phyloP scores from a whole-genome alignment of 495 filamentous ascomycete species.

The Rostrohypoxylon terebratum region DNA sequence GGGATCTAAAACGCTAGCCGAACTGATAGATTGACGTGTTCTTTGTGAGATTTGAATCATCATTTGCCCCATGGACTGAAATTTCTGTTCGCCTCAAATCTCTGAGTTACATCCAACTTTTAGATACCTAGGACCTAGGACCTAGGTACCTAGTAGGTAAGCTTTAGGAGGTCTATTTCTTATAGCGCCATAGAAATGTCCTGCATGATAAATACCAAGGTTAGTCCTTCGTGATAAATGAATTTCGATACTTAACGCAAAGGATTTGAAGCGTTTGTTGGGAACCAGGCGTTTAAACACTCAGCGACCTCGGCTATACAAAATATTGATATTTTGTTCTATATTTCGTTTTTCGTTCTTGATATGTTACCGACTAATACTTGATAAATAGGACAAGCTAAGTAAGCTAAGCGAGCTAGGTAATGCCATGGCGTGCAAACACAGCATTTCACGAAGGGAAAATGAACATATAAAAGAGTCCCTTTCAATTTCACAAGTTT shows the following conservation, averaged over 20 bases:
- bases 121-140: background rate
- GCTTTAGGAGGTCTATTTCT: too few relatives aligned
- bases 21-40: background rate
- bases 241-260: conserved; percentile 27
- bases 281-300: conserved; percentile 12
- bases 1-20: background rate
- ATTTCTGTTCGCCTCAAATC: background rate
- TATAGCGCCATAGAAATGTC: background rate
- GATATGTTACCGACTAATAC: background rate
- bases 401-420: background rate
- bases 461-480: too few relatives aligned
- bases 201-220: background rate
- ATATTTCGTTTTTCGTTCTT: too few relatives aligned
- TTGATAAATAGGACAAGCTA: background rate
- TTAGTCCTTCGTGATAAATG: background rate
- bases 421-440: background rate
- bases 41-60: background rate
- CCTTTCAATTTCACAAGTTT: too few relatives aligned
- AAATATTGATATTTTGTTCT: conserved; percentile 2
- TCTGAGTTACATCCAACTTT: background rate
- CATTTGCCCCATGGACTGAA: background rate
- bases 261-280: background rate
- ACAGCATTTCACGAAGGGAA: too few relatives aligned
- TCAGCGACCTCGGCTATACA: conserved; percentile 1
- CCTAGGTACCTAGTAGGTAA: background rate